Conservation (phyloP, 2,329 filamentous ascomycete species). For the Cyphellophora europaea region DNA sequence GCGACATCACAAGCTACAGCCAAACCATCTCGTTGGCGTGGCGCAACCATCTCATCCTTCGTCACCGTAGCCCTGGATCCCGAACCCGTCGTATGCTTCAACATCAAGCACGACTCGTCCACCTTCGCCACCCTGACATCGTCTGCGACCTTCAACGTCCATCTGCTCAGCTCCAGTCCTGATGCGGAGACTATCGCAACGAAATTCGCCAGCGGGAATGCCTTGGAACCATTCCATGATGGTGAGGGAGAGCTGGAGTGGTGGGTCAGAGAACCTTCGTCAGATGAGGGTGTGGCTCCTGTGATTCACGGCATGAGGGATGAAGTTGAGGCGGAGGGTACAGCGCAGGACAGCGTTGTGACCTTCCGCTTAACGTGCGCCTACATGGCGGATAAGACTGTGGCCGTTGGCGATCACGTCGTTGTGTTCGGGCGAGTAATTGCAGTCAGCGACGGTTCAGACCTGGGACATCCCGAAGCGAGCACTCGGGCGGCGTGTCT, state of each 20-base stretch:
- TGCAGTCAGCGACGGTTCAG: slow-evolving; percentile 6
- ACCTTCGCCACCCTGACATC: slow-evolving; percentile 44
- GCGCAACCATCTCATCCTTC: slow-evolving; percentile 54
- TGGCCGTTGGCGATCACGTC: slow-evolving; percentile 37
- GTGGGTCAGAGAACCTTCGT: slow-evolving; percentile 1
- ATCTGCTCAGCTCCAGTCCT: slow-evolving; percentile 32
- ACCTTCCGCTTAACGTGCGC: slow-evolving; percentile 18
- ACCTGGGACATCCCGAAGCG: too few species aligned
- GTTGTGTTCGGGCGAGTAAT: slow-evolving; percentile 37
- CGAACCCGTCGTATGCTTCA: slow-evolving; percentile 51
- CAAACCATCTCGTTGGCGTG: slow-evolving; percentile 26
- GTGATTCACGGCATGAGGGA: slow-evolving; percentile 22
- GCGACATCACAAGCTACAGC: slow-evolving; percentile 22
- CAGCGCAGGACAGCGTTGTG: slow-evolving; percentile 19
- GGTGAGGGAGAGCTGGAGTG: slow-evolving; percentile 8
- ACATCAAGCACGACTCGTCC: slow-evolving; percentile 46
- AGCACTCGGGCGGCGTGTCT: too few species aligned
- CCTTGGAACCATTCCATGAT: slow-evolving; percentile 10
- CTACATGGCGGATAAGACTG: slow-evolving; percentile 23
- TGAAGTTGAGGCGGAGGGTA: slow-evolving; percentile 17
- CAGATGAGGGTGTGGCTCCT: slow-evolving; percentile 3
- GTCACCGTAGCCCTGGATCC: slow-evolving; percentile 49
- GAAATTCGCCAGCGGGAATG: slow-evolving; percentile 13
- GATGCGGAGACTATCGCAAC: slow-evolving; percentile 19
- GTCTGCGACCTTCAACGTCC: slow-evolving; percentile 39